Evolutionary conservation across 768 basidiomycete species (phyloP).

Genomic region (Lepiota brunneoincarnata): DNA sequence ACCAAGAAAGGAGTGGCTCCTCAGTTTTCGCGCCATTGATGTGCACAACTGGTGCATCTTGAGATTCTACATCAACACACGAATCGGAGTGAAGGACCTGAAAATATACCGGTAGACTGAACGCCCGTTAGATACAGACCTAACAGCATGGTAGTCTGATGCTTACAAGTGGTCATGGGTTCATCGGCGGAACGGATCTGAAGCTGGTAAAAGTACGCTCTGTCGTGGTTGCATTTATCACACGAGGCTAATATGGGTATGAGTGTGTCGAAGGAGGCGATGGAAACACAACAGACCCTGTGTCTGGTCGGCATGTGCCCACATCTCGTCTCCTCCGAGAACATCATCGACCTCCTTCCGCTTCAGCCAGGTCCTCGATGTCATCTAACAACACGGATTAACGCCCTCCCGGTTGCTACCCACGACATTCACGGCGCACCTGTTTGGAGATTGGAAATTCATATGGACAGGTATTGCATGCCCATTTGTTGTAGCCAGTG

Average conservation of each 20-base stretch:
- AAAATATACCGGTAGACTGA: conserved; percentile 59
- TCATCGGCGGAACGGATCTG: conserved; percentile 95
- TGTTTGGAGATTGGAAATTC: conserved; percentile 91
- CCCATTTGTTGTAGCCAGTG: conserved; percentile 87
- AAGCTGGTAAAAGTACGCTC: conserved; percentile 93
- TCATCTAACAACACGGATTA: conserved; percentile 62
- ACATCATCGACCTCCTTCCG: conserved; percentile 96
- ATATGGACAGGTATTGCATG: conserved; percentile 92
- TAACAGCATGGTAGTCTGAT: conserved; percentile 3
- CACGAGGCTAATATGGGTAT: conserved; percentile 41
- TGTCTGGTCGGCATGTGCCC: conserved; percentile 91
- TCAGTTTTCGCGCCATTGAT: conserved; percentile 71
- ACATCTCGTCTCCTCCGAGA: conserved; percentile 88
- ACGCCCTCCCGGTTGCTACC: too few species aligned
- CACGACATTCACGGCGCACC: conserved; percentile 32
- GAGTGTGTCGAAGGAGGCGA: not conserved
- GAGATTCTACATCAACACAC: conserved; percentile 3
- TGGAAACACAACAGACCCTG: conserved; percentile 44
- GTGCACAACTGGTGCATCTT: conserved; percentile 61
- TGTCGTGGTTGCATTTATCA: conserved; percentile 78
- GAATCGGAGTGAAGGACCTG: not conserved
- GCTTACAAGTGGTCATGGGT: conserved; percentile 75
- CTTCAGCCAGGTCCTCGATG: conserved; percentile 79
- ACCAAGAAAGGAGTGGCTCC: conserved; percentile 5
- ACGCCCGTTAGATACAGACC: not conserved